Evolutionary conservation across 805 yeast species (phyloP), one percentile per base, ranked within the genome.

Genomic region (Saturnispora saitoi): DNA sequence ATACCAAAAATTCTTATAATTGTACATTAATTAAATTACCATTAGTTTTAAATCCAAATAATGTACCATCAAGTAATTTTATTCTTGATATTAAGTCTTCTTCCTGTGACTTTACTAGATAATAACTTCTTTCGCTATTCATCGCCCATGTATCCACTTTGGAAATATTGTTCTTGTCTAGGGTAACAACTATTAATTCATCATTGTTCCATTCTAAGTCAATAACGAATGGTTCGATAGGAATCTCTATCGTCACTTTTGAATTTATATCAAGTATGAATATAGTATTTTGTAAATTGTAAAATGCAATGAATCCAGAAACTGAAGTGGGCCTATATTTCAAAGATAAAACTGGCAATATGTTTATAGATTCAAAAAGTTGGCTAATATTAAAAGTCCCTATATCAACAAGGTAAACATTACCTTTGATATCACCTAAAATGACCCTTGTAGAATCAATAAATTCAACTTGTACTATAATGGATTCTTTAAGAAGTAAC

Each of bases 371-470:
- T 3, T 51, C 51, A 40, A 55, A 55, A 14, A 47, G 14, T 22
- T 12, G 31, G 15, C 7, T 37, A 15, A 26, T 42, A 19, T 47
- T 38, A 8, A 32, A 32, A 7, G 38, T 37, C 4, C 47, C 50
- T 26, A 47, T 28, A 24, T 47, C 43, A 7, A 42, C 31, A 3
- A 42, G n/a, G 17, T 30, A 45, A 2, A 57, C 40, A 24, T 58
- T 51, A 10, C 64, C 63, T 0, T 55, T 51, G 2, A 60, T 48
- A n/a, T 58, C 48, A 2, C 63, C 65, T 4, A 61, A 15, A 2
- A 58, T 32, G 14, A 60, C 45, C 20, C 55, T 53, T 37, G 55
- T 55, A 15, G 52, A 42, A 31, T 54, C 52, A 19, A 62, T 50
- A 36, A 52, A 50, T 22, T 54, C 34, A 2, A 60, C 54, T 1